phyloP scores from a whole-genome alignment of 2,329 filamentous ascomycete genomes.

The Calonectria hawksworthii region DNA sequence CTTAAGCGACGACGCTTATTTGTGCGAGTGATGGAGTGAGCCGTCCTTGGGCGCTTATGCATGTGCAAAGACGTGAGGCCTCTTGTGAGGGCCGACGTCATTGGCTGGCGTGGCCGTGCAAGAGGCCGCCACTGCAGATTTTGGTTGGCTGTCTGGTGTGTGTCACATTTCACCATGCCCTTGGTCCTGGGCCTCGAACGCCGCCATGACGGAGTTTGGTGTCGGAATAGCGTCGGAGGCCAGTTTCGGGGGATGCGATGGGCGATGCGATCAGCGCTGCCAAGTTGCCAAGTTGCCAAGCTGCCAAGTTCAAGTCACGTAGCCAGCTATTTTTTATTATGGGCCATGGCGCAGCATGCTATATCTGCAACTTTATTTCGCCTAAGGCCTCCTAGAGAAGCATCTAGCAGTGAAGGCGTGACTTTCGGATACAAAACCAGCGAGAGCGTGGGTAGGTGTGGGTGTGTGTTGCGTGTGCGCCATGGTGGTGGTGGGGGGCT shows the following conservation, averaged over 20 bases:
- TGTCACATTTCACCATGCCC: neutral
- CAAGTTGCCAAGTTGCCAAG: neutral
- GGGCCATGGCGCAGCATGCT: conserved; percentile 7
- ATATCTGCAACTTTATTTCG: conserved; percentile 5
- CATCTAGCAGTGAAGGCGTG: neutral
- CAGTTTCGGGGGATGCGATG: conserved; percentile 1
- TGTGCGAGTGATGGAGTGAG: neutral
- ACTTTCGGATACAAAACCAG: neutral
- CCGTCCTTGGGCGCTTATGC: conserved; percentile 45
- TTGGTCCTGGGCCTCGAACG: neutral
- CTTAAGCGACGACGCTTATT: conserved; percentile 23
- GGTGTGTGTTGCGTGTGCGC: neutral
- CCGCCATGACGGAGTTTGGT: conserved; percentile 4
- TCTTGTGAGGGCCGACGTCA: conserved; percentile 32
- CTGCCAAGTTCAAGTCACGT: neutral
- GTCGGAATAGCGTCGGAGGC: conserved; percentile 4
- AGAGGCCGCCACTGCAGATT: conserved; percentile 18
- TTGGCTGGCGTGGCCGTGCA: conserved; percentile 16
- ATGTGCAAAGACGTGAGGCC: conserved; percentile 42
- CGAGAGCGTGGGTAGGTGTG: neutral
- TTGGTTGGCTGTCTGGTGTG: neutral
- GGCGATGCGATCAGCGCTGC: neutral
- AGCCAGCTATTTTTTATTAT: neutral
- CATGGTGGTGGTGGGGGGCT: neutral
- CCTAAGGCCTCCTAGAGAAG: neutral